Evolutionary conservation across 768 basidiomycete genomes (phyloP).

Genomic region (Tephrocybe sp.): DNA sequence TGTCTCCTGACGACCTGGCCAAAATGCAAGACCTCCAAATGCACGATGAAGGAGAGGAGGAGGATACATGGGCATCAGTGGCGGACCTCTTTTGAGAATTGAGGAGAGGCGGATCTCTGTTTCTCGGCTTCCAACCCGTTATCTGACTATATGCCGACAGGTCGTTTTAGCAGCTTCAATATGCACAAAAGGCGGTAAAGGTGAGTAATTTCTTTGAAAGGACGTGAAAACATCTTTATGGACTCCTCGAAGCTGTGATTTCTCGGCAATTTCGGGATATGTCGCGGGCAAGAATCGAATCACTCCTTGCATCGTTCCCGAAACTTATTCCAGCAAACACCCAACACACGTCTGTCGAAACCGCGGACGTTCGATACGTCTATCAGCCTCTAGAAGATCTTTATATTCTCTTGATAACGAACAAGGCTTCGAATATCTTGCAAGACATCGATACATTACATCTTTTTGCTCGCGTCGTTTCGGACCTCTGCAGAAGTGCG

Average conservation of each 20-base stretch:
- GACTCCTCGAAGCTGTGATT: slow-evolving; percentile 70
- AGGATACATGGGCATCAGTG: not conserved
- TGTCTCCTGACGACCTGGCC: not conserved
- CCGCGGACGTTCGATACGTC: slow-evolving; percentile 91
- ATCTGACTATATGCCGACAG: slow-evolving; percentile 35
- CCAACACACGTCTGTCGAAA: slow-evolving; percentile 96
- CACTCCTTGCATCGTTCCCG: slow-evolving; percentile 93
- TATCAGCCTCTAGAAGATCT: slow-evolving; percentile 96
- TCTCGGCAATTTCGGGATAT: slow-evolving; percentile 96
- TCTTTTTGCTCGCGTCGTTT: slow-evolving; percentile 90
- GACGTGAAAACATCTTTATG: slow-evolving; percentile 1
- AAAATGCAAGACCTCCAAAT: not conserved
- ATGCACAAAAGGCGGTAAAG: slow-evolving; percentile 93
- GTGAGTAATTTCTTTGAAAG: slow-evolving; percentile 38
- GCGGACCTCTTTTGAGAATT: not conserved
- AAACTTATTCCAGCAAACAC: slow-evolving; percentile 94
- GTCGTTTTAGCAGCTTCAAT: slow-evolving; percentile 93
- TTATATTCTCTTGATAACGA: slow-evolving; percentile 96
- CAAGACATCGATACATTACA: slow-evolving; percentile 98
- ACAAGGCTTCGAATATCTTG: slow-evolving; percentile 97
- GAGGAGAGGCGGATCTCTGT: too few relatives aligned
- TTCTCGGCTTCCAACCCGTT: too few relatives aligned
- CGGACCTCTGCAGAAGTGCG: slow-evolving; percentile 82
- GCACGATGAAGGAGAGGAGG: not conserved
- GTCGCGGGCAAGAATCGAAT: slow-evolving; percentile 89